Conservation (phyloP, 352 stramenopile species). For the Globisporangium sylvaticum region DNA sequence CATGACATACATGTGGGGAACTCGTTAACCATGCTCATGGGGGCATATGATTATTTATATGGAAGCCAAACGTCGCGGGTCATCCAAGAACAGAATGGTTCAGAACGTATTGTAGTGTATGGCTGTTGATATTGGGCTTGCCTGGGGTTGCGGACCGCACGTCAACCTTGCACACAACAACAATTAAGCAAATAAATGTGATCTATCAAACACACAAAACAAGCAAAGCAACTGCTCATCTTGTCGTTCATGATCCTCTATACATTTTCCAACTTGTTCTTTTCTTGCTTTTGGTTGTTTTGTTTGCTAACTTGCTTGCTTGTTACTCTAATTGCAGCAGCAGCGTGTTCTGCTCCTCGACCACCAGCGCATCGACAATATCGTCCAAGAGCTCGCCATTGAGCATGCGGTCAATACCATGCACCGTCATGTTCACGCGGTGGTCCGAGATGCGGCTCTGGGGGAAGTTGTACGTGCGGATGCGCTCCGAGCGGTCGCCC, state of each 20-base stretch:
- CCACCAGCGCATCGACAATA: constrained; percentile 80
- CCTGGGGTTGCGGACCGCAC: neutral
- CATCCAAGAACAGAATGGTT: neutral
- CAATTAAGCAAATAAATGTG: neutral
- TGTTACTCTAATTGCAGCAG: constrained; percentile 60
- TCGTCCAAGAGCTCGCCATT: constrained; percentile 87
- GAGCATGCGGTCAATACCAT: constrained; percentile 89
- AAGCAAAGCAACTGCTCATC: neutral
- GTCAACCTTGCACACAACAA: neutral
- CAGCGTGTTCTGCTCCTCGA: constrained; percentile 76
- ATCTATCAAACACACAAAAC: neutral
- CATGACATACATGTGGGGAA: neutral
- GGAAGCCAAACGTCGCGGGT: neutral
- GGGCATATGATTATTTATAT: neutral
- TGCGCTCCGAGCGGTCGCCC: constrained; percentile 94
- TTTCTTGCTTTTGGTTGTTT: neutral
- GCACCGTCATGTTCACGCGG: constrained; percentile 88
- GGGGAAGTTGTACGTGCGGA: constrained; percentile 98
- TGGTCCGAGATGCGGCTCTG: constrained; percentile 96
- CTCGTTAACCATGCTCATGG: neutral
- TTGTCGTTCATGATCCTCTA: neutral
- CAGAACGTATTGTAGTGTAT: neutral
- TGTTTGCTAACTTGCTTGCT: neutral
- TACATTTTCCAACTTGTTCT: neutral
- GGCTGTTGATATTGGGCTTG: neutral